Evolutionary conservation across 2,329 filamentous ascomycete genomes (phyloP), one percentile per base, ranked within the genome.

Genomic region (Colletotrichum kahawae): DNA sequence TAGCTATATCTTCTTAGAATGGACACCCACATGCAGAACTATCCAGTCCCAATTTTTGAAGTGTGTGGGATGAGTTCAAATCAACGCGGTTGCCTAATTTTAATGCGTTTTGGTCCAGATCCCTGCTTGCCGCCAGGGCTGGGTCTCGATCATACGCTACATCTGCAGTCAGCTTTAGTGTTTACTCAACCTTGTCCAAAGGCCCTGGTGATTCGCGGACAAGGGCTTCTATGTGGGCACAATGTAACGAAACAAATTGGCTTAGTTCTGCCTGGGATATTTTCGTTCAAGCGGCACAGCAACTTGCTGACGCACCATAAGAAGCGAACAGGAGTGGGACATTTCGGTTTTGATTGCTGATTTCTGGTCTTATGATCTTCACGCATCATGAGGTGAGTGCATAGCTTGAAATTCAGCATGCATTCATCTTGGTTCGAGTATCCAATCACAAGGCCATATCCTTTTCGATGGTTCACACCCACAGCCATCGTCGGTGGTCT

Each of bases 381-480:
- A 6, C 14, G 13, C 14, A 4, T 18, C 16, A 14, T 21, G 43
- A 34, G 4, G 43, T 21, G 18, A 48, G 21, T 7, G 54, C 8
- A 8, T 13, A 4, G 14, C 27, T 57, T 4, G 24, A 1, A n/a
- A 7, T 48, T 21, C n/a, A 48, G 54, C 6, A 66, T 66, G 66
- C 66, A 68, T 21, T 12, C n/a, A 21, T 68, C 66, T 21, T 68
- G 56, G 51, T 68, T 68, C 33, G 31, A 31, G 16, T 68, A 68
- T 31, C 7, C 51, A 10, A 10, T 68, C 10, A 43, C 66, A 8
- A 38, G 33, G 34, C 51, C 51, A 2, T 60, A 60, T 13, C 66
- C 66, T 16, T 68, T 68, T 33, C 66, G 66, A 21, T 68, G 66
- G 66, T 68, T 68, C 54, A 68, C 66, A 18, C 56, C 51, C 8